These are phyloP conservation scores for Vigna mungo DNA, from an alignment of 306 rosid species.

Conservation along the genomic window DNA sequence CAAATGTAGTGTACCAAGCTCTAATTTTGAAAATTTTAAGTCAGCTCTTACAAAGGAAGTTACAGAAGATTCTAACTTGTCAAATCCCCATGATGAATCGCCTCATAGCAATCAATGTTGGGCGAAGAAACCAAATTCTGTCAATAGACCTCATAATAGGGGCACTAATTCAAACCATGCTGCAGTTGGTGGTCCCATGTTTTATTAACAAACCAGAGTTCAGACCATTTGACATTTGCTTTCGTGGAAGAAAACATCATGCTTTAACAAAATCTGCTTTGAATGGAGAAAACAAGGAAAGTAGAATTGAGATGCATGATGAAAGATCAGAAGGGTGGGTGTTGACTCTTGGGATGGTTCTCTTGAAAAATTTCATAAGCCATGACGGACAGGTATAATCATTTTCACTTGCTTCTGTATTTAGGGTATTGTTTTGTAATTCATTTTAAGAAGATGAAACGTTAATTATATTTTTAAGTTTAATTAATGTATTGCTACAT, in stretches of 20 bases:
- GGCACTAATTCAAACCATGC: neutral
- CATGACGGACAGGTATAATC: slow-evolving; percentile 56
- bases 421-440: neutral
- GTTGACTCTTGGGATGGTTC: slow-evolving; percentile 74
- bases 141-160: neutral
- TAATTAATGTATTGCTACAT: no score
- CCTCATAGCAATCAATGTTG: slow-evolving; percentile 3
- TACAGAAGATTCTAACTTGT: neutral
- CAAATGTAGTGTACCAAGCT: neutral
- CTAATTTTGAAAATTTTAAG: slow-evolving; percentile 14
- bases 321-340: neutral
- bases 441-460: no score
- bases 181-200: no score
- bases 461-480: no score
- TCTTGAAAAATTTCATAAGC: slow-evolving; percentile 55
- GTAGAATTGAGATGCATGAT: no score
- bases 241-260: no score
- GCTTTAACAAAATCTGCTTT: no score
- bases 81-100: neutral
- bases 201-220: no score
- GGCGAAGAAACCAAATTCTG: slow-evolving; percentile 36
- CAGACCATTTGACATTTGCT: no score
- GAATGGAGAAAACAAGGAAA: no score
- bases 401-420: neutral
- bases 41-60: neutral